Evolutionary conservation across 495 filamentous ascomycete species (phyloP).

Genomic region (Penicillium herquei): DNA sequence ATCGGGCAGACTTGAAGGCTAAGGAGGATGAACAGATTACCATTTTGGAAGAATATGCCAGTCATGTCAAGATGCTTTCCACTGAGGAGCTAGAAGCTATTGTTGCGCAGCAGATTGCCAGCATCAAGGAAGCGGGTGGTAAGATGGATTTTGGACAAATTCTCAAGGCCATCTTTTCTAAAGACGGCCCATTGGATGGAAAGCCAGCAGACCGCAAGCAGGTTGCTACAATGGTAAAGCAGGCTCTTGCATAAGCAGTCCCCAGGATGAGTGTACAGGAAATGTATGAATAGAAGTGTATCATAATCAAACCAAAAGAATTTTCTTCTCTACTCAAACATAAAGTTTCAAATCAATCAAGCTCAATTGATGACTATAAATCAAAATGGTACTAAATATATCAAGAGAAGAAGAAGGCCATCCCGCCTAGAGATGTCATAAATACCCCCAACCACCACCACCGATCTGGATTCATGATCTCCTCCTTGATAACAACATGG

Average conservation of each 20-base stretch:
- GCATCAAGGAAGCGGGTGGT: slow-evolving; percentile 39
- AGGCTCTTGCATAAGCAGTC: slow-evolving; percentile 26
- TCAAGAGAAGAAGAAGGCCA: slow-evolving; percentile 36
- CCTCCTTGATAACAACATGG: slow-evolving; percentile 35
- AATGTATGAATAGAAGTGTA: slow-evolving; percentile 21
- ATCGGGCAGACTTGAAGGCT: slow-evolving; percentile 54
- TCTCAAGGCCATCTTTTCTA: slow-evolving; percentile 47
- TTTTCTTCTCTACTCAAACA: background rate
- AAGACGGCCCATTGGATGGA: slow-evolving; percentile 49
- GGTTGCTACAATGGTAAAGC: slow-evolving; percentile 48
- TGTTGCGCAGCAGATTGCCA: slow-evolving; percentile 42
- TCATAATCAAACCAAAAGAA: background rate
- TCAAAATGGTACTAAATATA: slow-evolving; percentile 37
- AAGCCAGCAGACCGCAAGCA: slow-evolving; percentile 52
- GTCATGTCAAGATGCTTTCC: slow-evolving; percentile 48
- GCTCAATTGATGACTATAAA: background rate
- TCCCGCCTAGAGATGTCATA: slow-evolving; percentile 60
- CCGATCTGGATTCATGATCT: slow-evolving; percentile 54
- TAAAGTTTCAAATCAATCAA: no score
- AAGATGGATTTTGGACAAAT: slow-evolving; percentile 46
- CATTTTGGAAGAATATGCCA: slow-evolving; percentile 57
- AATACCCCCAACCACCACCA: slow-evolving; percentile 72
- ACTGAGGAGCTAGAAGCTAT: slow-evolving; percentile 49
- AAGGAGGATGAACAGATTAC: slow-evolving; percentile 55
- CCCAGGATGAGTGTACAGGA: slow-evolving; percentile 5